Evolutionary conservation across 2,329 filamentous ascomycete species (phyloP).

Genomic region (Talaromyces rugulosus): DNA sequence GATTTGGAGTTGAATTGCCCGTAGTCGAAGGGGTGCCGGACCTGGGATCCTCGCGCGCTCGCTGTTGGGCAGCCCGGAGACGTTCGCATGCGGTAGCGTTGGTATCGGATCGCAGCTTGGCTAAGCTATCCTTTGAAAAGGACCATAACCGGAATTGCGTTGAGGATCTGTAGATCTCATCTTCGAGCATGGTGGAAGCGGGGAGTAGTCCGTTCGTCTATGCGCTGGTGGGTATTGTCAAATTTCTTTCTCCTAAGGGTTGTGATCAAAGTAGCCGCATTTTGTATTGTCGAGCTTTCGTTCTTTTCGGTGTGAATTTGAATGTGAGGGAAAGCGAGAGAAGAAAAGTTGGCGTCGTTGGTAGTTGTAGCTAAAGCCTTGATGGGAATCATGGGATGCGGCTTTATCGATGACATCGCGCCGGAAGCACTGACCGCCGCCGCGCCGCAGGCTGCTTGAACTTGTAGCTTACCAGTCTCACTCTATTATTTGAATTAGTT

Average conservation of each 20-base stretch:
- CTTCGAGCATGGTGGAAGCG: slow-evolving; percentile 66
- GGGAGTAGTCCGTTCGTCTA: neutral
- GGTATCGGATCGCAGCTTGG: slow-evolving; percentile 68
- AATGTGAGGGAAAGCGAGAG: neutral
- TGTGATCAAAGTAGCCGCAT: neutral
- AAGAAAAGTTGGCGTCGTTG: neutral
- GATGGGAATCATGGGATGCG: neutral
- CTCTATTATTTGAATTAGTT: neutral
- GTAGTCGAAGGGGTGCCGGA: slow-evolving; percentile 29
- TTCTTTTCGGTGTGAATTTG: neutral
- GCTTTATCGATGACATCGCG: neutral
- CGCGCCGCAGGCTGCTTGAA: neutral
- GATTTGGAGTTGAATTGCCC: slow-evolving; percentile 29
- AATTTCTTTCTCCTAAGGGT: neutral
- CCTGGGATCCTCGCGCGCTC: slow-evolving; percentile 35
- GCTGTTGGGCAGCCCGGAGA: slow-evolving; percentile 54
- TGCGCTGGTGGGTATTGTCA: neutral
- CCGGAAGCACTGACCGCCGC: neutral
- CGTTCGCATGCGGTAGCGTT: slow-evolving; percentile 73
- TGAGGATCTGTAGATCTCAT: slow-evolving; percentile 83
- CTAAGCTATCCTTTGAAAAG: slow-evolving; percentile 70
- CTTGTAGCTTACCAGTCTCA: neutral
- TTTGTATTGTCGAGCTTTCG: neutral
- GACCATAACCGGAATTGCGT: slow-evolving; percentile 93
- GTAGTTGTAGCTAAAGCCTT: neutral